Evolutionary conservation across 129 eudicot genomes (phyloP).

Genomic region (Mikania micrantha): DNA sequence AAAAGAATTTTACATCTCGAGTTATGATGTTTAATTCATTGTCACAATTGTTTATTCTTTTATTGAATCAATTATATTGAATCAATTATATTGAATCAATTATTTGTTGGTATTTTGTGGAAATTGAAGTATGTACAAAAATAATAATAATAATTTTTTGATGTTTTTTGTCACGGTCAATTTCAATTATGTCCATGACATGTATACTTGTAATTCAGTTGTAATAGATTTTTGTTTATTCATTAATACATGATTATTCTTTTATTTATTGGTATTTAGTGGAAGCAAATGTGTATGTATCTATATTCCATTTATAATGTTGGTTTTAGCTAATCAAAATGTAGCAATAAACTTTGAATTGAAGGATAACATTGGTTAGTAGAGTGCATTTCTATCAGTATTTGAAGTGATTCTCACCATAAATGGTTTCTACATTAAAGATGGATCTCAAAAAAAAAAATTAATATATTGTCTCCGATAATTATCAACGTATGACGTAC

Average conservation of each 20-base stretch:
- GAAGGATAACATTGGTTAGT: too few species aligned
- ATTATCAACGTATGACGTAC: too few species aligned
- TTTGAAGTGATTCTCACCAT: too few species aligned
- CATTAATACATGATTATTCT: not conserved
- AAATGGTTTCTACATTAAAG: too few species aligned
- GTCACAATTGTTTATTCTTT: not conserved
- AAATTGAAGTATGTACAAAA: slow-evolving; percentile 1
- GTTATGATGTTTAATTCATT: not conserved
- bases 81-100: too few species aligned
- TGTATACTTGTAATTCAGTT: not conserved
- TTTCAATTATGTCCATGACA: not conserved
- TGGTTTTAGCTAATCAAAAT: too few species aligned
- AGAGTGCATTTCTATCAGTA: too few species aligned
- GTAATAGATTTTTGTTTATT: not conserved
- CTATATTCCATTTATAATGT: not conserved
- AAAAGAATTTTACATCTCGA: not conserved
- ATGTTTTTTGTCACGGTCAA: too few species aligned
- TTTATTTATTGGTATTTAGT: not conserved
- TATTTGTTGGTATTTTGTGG: not conserved
- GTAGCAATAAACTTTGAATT: too few species aligned
- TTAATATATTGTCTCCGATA: too few species aligned
- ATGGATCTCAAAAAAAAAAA: too few species aligned
- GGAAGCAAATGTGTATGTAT: not conserved
- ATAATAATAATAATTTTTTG: too few species aligned
- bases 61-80: not conserved